Evolutionary conservation across 495 filamentous ascomycete genomes (phyloP).

Genomic region (Hypoxylon fragiforme): DNA sequence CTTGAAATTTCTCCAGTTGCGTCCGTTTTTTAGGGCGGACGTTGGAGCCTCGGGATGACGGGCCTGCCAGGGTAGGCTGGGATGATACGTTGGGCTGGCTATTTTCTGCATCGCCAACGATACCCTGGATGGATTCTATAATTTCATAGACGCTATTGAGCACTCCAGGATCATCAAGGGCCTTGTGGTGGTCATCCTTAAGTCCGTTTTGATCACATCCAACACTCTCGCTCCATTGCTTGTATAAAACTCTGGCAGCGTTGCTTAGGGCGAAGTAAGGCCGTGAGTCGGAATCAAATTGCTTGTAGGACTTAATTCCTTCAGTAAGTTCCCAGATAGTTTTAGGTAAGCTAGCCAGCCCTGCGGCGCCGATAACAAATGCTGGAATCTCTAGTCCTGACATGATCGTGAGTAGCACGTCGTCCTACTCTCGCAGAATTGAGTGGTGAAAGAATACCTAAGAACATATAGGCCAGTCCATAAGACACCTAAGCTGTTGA

Average conservation of each 20-base stretch:
- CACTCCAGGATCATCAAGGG: background rate
- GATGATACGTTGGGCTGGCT: background rate
- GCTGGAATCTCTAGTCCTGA: too few relatives aligned
- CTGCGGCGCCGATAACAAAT: background rate
- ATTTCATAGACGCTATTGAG: background rate
- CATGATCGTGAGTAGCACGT: too few relatives aligned
- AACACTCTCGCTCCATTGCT: background rate
- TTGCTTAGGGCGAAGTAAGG: background rate
- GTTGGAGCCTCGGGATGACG: background rate
- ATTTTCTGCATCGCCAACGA: background rate
- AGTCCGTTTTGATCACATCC: background rate
- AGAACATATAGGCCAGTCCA: too few relatives aligned
- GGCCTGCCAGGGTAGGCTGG: background rate
- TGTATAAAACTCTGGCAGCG: background rate
- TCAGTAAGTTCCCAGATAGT: background rate
- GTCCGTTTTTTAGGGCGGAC: background rate
- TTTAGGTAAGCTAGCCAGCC: background rate
- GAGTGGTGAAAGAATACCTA: too few relatives aligned
- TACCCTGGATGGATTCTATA: background rate
- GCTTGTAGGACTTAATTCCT: background rate
- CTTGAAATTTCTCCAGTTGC: background rate
- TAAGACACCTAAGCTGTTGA: too few relatives aligned
- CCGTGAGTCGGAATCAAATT: background rate
- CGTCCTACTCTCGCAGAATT: too few relatives aligned
- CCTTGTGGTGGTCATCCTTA: background rate